A percentile compares a stretch with the other conserved stretches of the same genome.
phyloP scores from a whole-genome alignment of 139 green algal species.

The Coelastrella sp. region DNA sequence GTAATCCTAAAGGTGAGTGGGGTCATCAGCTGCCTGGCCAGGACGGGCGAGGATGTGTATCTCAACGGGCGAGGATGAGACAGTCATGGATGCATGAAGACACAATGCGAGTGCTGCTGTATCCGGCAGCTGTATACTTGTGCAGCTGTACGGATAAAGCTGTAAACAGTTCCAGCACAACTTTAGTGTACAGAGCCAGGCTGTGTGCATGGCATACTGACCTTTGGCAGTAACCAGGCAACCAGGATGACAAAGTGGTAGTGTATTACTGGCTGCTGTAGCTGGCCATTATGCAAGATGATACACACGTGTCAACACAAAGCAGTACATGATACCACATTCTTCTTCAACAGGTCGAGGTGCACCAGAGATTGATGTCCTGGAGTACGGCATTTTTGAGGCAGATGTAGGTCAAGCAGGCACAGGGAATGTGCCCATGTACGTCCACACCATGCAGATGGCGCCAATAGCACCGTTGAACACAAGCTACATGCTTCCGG shows the following conservation, averaged over 20 bases:
- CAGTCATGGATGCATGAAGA: too few species aligned
- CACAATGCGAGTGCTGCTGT: too few species aligned
- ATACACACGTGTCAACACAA: background rate
- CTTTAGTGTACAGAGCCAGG: too few species aligned
- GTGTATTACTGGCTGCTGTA: background rate
- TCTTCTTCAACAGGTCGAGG: conserved; percentile 47
- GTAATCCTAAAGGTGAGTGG: background rate
- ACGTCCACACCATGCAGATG: conserved; percentile 64
- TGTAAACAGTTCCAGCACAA: too few species aligned
- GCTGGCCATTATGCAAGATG: background rate
- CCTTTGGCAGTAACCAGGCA: background rate
- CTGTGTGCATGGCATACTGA: too few species aligned
- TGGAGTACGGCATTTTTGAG: conserved; percentile 57
- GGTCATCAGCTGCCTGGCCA: too few species aligned
- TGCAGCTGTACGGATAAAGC: too few species aligned
- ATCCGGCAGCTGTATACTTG: too few species aligned
- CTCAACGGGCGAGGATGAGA: too few species aligned
- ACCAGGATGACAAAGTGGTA: background rate
- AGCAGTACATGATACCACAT: background rate
- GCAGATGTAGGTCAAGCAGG: background rate
- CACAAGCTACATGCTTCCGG: conserved; percentile 14
- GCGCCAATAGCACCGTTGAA: conserved; percentile 53
- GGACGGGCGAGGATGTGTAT: too few species aligned
- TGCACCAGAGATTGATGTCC: conserved; percentile 65
- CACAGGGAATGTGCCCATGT: background rate